Base-by-base conservation (phyloP, 208 protist genomes). In the Herpetomonas muscarum region DNA sequence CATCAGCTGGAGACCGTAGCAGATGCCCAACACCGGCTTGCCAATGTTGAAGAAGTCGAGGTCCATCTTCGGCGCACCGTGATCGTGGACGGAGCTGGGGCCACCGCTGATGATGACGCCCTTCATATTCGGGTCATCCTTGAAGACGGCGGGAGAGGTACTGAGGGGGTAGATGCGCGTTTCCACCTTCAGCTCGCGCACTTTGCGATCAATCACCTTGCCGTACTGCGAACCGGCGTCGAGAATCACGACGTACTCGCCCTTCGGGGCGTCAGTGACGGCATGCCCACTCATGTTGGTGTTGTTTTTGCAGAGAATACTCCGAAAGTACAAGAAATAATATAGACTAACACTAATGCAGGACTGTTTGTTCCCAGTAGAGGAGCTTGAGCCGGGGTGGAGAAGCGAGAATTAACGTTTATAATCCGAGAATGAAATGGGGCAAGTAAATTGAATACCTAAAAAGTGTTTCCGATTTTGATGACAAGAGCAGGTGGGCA, bases 1-100 rank as follows among this genome's bases (percentile, higher is more conserved):
- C 36, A 98, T 68, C 24, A 99, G 76, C 76, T 99, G 96, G 84
- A 98, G 96, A n/a, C 98, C 98, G 64, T 99, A 99, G 79, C 98
- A 99, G 54, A 99, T 98, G 57, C 98, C 97, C 1, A 99, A 65
- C 4, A 99, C 67, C 1, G 97, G 96, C 51, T 94, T 83, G 36
- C 76, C 75, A 10, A 87, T 48, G n/a, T 48, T 60, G 62, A 98
- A 96, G 17, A 97, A 54, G 17, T 64, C 61, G 13, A 51, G 25
- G 58, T 94, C 80, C 54, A 81, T 96, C 22, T 59, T 52, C 12
- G 95, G 97, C 15, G 97, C 96, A 25, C 92, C 87, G 1, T 37
- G 49, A 31, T 89, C 80, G 67, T 98, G 89, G 13, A 97, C 79
- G 3, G 81, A 93, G 42, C 76, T 85, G 12, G 97, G 97, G 5